Base-by-base conservation (phyloP, 306 rosid species). In the Prunus fruticosa region DNA sequence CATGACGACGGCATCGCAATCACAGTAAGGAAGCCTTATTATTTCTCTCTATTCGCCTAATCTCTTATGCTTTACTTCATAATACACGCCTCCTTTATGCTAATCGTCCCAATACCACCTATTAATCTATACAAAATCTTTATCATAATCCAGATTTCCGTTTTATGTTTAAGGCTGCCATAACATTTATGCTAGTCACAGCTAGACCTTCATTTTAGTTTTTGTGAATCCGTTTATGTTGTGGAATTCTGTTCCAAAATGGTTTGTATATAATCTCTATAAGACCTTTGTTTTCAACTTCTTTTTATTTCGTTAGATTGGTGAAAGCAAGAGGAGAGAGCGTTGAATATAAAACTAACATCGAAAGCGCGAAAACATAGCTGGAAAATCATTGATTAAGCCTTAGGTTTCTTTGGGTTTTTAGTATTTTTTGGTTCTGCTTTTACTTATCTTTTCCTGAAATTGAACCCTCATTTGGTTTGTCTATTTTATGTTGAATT, bases 1-100 rank as follows among this genome's bases (percentile, higher is more conserved):
- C 82, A 86, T 32, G 96, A 89, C 5, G 96, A 93, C 16, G 93
- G 84, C 30, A 87, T 93, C 32, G 52, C 91, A 12, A 67, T 93
- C 85, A 89, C 94, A 12, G 96, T 92, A 52, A 83, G 86, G 20
- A 8, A 34, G 3, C 20, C 67, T 62, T n/a, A 27, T 27, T 18
- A 14, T 6, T 28, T 28, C 20, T 23, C 18, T 58, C 32, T 58
- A 12, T 58, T 25, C 8, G 15, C 15, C n/a, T 60, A 25, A 60
- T 60, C 64, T 23, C 15, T 5, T 34, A 60, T 11, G 64, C 28
- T 12, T 23, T 60, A 25, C 64, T 60, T 60, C 18, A 1, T 60
- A 12, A 11, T 60, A 1, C 32, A 12, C 15, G 8, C 6, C 14
- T 57, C 5, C 30, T 9, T 57, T 57, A 58, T 58, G 64, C 32